phyloP scores from a whole-genome alignment of 2,329 filamentous ascomycete species.

The Aspergillus japonicus region DNA sequence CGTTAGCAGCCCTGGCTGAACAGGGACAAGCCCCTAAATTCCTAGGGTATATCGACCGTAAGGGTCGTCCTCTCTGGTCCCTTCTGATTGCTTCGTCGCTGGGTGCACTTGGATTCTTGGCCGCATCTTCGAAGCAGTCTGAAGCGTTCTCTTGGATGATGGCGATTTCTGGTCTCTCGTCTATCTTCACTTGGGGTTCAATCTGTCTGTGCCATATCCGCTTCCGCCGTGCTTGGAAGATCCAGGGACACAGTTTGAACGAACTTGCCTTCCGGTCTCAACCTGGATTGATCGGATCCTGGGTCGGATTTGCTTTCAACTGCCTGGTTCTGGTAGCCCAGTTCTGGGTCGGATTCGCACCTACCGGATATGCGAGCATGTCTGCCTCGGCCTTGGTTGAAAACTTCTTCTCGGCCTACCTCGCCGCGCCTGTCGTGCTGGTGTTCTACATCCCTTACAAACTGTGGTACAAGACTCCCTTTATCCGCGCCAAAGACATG shows the following conservation, averaged over 20 bases:
- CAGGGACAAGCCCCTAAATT: slow-evolving; percentile 77
- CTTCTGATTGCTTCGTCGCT: slow-evolving; percentile 66
- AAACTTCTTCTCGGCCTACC: slow-evolving; percentile 67
- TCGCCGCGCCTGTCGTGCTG: slow-evolving; percentile 59
- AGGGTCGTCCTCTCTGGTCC: slow-evolving; percentile 74
- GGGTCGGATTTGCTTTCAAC: slow-evolving; percentile 75
- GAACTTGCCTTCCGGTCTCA: slow-evolving; percentile 82
- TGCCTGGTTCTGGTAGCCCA: slow-evolving; percentile 73
- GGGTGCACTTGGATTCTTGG: slow-evolving; percentile 76
- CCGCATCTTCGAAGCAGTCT: slow-evolving; percentile 59
- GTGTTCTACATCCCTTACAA: slow-evolving; percentile 71
- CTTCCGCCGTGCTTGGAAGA: slow-evolving; percentile 77
- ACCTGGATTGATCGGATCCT: slow-evolving; percentile 76
- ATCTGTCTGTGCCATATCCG: slow-evolving; percentile 91
- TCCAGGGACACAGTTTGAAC: slow-evolving; percentile 65
- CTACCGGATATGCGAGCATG: slow-evolving; percentile 58
- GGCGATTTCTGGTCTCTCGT: slow-evolving; percentile 69
- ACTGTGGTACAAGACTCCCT: slow-evolving; percentile 66
- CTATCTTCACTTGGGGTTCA: slow-evolving; percentile 75
- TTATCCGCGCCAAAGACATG: slow-evolving; percentile 71
- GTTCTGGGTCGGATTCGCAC: slow-evolving; percentile 83
- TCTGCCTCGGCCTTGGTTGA: slow-evolving; percentile 51
- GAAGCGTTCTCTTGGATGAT: slow-evolving; percentile 77
- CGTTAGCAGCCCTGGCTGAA: slow-evolving; percentile 83
- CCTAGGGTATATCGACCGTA: slow-evolving; percentile 77